Evolutionary conservation across 2,329 filamentous ascomycete genomes (phyloP).

Genomic region (Trichoderma sp.): DNA sequence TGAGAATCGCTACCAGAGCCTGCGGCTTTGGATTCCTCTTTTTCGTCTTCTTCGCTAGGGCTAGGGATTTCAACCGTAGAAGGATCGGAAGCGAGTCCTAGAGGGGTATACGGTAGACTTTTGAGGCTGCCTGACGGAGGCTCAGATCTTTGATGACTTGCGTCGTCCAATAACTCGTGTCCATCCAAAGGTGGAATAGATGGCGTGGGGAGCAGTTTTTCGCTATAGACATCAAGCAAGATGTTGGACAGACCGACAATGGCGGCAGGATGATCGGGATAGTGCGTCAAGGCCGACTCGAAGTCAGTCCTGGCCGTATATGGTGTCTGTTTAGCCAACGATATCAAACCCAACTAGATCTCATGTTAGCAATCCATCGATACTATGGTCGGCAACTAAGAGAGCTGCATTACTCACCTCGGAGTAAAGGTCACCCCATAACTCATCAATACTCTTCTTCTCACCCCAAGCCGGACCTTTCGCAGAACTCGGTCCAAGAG

Average conservation of each 20-base stretch:
- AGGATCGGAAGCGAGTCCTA: conserved; percentile 48
- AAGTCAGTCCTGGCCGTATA: conserved; percentile 76
- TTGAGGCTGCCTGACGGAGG: conserved; percentile 25
- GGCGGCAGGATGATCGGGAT: conserved; percentile 76
- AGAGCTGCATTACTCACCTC: conserved; percentile 62
- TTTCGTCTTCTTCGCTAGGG: conserved; percentile 28
- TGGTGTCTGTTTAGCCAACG: conserved; percentile 62
- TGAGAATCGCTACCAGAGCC: conserved; percentile 26
- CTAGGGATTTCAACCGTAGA: conserved; percentile 33
- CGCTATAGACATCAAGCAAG: conserved; percentile 80
- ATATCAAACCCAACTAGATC: conserved; percentile 64
- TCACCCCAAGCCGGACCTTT: conserved; percentile 74
- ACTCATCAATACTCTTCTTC: conserved; percentile 78
- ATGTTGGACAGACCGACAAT: conserved; percentile 84
- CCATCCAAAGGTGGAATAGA: conserved; percentile 52
- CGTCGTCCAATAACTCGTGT: conserved; percentile 26
- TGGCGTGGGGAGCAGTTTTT: conserved; percentile 64
- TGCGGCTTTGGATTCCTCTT: conserved; percentile 28
- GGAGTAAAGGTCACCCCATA: conserved; percentile 81
- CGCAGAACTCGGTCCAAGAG: conserved; percentile 65
- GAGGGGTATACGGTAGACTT: conserved; percentile 49
- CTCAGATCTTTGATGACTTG: background rate
- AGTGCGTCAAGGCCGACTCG: conserved; percentile 79
- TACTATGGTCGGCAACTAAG: background rate
- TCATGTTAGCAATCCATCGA: conserved; percentile 35